Evolutionary conservation across 2,329 filamentous ascomycete species (phyloP), one percentile per base, ranked within the genome.

Genomic region (Fusarium redolens): DNA sequence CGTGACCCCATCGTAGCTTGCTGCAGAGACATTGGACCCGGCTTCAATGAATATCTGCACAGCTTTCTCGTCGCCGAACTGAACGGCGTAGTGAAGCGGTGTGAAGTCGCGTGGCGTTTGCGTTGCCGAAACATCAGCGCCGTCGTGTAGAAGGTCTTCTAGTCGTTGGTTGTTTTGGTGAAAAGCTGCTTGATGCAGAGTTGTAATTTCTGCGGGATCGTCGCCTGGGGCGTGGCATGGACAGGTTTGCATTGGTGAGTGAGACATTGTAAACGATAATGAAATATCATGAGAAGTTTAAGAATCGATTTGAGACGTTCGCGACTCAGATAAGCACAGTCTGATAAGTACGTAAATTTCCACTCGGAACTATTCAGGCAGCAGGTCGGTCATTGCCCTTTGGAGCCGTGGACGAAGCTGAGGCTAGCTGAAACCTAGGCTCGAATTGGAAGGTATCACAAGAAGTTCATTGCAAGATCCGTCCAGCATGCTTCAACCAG

Each of bases 101-200:
- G 20, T 25, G 44, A 30, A 52, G 4, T 52, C 25, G 5, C 56
- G 56, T 3, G 15, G 12, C 7, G 43, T 38, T 20, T 59, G 56
- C 1, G 33, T 59, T 6, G 33, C 44, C 4, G 56, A 40, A 15
- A 40, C 1, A 5, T 59, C 25, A 1, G 44, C n/a, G 1, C n/a
- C 33, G 1, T 4, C 6, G 14, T 25, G 20, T 3, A 59, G 15
- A 3, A 59, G 25, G 4, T 59, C 9, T 38, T 59, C 17, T 14
- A 59, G 15, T 5, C 33, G 44, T 31, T 20, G 20, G n/a, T 33
- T 37, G 2, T 31, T 9, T 25, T 51, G 33, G 4, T 59, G 56
- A 40, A 59, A 59, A 10, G 56, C 44, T 22, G 56, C 56, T 52
- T 59, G 56, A 12, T 59, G 56, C 3, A 52, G 12, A 25, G 22